phyloP scores from a whole-genome alignment of 2,329 filamentous ascomycete genomes.

The Leptographium radiaticola region DNA sequence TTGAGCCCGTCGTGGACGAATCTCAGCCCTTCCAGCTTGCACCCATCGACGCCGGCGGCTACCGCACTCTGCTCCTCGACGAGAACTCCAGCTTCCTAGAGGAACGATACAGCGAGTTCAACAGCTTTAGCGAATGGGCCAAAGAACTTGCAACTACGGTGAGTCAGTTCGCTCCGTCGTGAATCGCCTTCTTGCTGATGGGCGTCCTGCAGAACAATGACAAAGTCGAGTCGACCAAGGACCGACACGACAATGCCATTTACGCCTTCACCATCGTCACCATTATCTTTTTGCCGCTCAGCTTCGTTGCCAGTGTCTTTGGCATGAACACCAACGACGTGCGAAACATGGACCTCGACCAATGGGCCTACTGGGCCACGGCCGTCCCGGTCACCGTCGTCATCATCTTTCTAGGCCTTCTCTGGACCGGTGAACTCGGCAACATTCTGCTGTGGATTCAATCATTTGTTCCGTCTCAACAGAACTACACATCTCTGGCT shows the following conservation, averaged over 20 bases:
- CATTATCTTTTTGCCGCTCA: slow-evolving; percentile 33
- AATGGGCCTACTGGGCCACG: slow-evolving; percentile 37
- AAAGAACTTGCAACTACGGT: slow-evolving; percentile 14
- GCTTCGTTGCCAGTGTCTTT: slow-evolving; percentile 33
- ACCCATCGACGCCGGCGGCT: neutral
- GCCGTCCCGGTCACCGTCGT: slow-evolving; percentile 31
- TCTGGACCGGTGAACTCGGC: slow-evolving; percentile 24
- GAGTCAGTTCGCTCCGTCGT: neutral
- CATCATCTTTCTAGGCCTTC: slow-evolving; percentile 26
- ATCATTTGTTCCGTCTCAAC: neutral
- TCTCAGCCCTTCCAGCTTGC: neutral
- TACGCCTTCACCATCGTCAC: slow-evolving; percentile 38
- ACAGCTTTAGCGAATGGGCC: slow-evolving; percentile 15
- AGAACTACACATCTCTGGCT: neutral
- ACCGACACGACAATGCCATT: slow-evolving; percentile 32
- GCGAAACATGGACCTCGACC: slow-evolving; percentile 31
- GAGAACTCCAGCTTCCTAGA: slow-evolving; percentile 26
- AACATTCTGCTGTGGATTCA: slow-evolving; percentile 10
- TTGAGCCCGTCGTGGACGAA: neutral
- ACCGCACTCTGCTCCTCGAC: neutral
- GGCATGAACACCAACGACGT: slow-evolving; percentile 41
- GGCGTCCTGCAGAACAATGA: slow-evolving; percentile 16
- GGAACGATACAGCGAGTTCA: slow-evolving; percentile 19
- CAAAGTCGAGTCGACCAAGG: slow-evolving; percentile 27
- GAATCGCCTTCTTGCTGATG: neutral